Evolutionary conservation across 2,329 filamentous ascomycete species (phyloP), one percentile per base, ranked within the genome.

Genomic region (Tothia fuscella): DNA sequence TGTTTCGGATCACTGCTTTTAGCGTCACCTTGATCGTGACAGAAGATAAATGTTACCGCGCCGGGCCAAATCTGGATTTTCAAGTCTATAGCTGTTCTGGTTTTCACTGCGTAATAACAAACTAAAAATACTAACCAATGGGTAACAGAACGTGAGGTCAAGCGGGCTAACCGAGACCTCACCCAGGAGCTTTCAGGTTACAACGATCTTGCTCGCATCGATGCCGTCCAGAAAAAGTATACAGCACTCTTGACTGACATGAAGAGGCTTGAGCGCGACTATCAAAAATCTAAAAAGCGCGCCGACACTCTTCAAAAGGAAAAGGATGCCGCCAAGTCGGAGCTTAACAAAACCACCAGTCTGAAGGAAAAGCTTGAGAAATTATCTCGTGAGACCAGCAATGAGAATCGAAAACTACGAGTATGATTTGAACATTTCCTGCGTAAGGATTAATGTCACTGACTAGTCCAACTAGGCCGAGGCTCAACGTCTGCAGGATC

Each of bases 401-500:
- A 89, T 53, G 91, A 98, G 57, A 98, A 98, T 61, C 96, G 96
- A 64, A 93, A 93, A 65, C 78, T 98, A 50, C 96, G 96, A 80
- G 85, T 91, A 62, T 51, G 66, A 58, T 48, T 25, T 35, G 16
- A 14, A 21, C 6, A 17, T 37, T n/a, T 21, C 19, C 20, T 10
- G 17, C 5, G 13, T 13, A 33, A 6, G 4, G 6, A 5, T 20
- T 25, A 10, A 38, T 7, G 19, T 6, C 22, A 30, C 36, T 7
- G 34, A 36, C 21, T 31, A 19, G 32, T 32, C 21, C 48, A 41
- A 57, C 9, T 20, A 87, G 64, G 91, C 98, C 61, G 93, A 95
- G 61, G 54, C 66, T 41, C 89, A 93, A 56, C 86, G 85, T 40
- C 71, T 94, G 21, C 82, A 89, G 53, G 87, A 89, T 50, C 83